Conservation (phyloP, 2,329 filamentous ascomycete genomes). For the Colletotrichum shisoi region DNA sequence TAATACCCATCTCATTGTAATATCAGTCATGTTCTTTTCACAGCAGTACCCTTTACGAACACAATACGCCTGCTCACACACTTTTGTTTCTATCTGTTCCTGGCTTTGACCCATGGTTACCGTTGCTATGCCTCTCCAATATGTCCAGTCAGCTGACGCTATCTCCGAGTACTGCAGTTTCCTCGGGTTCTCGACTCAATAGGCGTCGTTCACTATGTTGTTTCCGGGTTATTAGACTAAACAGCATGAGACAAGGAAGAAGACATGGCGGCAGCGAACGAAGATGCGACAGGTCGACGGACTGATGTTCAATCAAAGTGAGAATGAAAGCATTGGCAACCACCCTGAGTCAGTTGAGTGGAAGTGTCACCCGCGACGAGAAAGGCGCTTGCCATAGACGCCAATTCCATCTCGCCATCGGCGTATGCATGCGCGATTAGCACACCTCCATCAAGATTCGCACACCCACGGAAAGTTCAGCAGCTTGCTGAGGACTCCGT, state of each 20-base stretch:
- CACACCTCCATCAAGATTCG: not conserved
- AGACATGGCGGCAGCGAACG: too few species aligned
- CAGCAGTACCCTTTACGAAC: too few species aligned
- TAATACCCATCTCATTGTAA: constrained; percentile 17
- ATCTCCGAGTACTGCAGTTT: not conserved
- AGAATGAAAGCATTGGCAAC: not conserved
- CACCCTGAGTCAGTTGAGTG: not conserved
- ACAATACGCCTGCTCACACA: too few species aligned
- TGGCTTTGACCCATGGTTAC: too few species aligned
- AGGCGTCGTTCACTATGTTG: too few species aligned
- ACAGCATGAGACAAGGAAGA: too few species aligned
- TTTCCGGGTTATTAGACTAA: not conserved
- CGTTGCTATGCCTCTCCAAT: too few species aligned
- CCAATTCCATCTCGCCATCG: not conserved
- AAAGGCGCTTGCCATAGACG: not conserved
- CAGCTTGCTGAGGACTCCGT: not conserved
- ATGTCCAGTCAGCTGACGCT: too few species aligned
- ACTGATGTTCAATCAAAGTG: not conserved
- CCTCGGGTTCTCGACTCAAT: not conserved
- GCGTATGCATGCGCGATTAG: not conserved
- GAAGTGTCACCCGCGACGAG: not conserved
- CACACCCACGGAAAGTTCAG: not conserved
- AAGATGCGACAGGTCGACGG: not conserved
- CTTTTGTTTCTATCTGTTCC: not conserved
- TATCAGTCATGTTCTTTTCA: not conserved